Base-by-base conservation (phyloP, 805 yeast genomes). In the Wickerhamiella domercqiae region DNA sequence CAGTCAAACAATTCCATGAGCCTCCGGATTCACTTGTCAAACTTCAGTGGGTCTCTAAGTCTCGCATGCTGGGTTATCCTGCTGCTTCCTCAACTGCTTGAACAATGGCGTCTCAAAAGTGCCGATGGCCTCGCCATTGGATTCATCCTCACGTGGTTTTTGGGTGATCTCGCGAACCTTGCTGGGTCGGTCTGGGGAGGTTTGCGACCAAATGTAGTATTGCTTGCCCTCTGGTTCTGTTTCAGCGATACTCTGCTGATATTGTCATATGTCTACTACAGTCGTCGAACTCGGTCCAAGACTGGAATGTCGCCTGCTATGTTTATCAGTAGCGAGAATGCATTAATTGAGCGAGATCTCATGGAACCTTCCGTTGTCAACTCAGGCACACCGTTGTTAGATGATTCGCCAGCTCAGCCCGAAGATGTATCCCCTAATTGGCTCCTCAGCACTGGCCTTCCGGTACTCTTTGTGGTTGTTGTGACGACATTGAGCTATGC, bases 11-110 rank as follows among this genome's bases (percentile, higher is more conserved):
- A n/a, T n/a, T n/a, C n/a, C n/a, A n/a, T n/a, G n/a, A 14, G 21
- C 7, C 20, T 30, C 6, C 33, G 33, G 21, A 13, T 30, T 16
- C 21, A 30, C 18, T 34, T 55, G 59, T 71, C 82, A 3, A 79
- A 80, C 2, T 58, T 75, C 2, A 66, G 74, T 53, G 87, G 87
- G 2, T 73, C 82, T 9, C 67, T 78, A 6, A 67, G 74, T 22
- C 64, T 79, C 30, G 83, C 87, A 0, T 76, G 87, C 54, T 80
- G 86, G 84, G 66, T 80, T 9, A 84, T 79, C 11, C 57, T 79
- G 29, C 64, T 79, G 40, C 59, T 80, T 46, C 90, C 93, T 0
- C 93, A 79, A 53, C 64, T 79, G 34, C 67, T 79, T 19, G 93
- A 79, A 53, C 87, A 79, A 57, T 80, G 84, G 84, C 59, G 79